Evolutionary conservation across 352 stramenopile species (phyloP), one percentile per base, ranked within the genome.

Genomic region (Globisporangium camurandrum): DNA sequence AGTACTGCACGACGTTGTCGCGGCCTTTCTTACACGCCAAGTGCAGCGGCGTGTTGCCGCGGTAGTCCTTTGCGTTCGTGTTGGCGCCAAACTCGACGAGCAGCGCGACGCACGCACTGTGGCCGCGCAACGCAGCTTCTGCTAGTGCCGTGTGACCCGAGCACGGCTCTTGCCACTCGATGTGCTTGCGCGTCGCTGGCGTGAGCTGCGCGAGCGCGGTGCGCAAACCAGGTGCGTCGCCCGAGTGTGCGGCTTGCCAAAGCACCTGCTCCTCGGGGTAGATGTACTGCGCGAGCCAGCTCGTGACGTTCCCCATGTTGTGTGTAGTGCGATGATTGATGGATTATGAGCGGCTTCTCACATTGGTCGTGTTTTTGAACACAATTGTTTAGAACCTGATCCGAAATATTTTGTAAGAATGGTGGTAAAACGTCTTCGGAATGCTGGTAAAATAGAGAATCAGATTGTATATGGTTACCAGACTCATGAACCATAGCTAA

Each of bases 161-260:
- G 45, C 61, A 69, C 8, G 68, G 66, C 49, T 85, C 71, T 24
- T 79, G 66, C 66, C 68, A 86, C 43, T 85, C 71, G n/a, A 86
- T 46, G 37, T 61, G 69, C 24, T 62, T 54, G 27, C 60, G 69
- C 22, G 64, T 81, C 42, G 69, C 55, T 1, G 52, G 56, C 23
- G 67, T 81, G 6, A 82, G 61, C 10, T 59, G 59, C 23, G 55
- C 60, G 31, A 69, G 51, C 17, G 67, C 66, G 8, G 51, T 54
- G 22, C 61, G 73, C 27, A 86, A 63, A 22, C 59, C 33, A 11
- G 60, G 26, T 40, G 59, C 59, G 38, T 84, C 62, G n/a, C 60
- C 67, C 8, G 65, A 67, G 24, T 61, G 63, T 40, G 69, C 73
- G 0, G 71, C 73, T 26, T 69, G 56, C 69, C 71, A 87, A 26